Percentiles rank a stretch among this genome's conserved stretches.
phyloP scores from a whole-genome alignment of 371 early-diverging fungal species.

The Syncephalis fuscata region DNA sequence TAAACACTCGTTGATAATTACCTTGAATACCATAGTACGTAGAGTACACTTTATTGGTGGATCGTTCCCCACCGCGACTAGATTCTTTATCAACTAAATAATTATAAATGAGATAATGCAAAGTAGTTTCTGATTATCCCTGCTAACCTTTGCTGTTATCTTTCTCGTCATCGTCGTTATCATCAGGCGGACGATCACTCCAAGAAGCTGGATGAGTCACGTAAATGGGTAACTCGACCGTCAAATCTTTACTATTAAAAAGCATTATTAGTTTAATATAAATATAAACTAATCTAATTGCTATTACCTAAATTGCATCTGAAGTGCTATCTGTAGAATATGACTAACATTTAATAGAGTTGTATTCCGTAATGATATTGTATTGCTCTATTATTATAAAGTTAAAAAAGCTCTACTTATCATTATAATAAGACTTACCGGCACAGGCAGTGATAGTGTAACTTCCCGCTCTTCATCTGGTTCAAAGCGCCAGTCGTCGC shows the following conservation, averaged over 20 bases:
- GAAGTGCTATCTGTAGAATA: conserved; percentile 13
- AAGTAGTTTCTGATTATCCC: too few relatives aligned
- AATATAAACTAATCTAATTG: background rate
- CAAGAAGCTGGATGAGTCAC: conserved; percentile 17
- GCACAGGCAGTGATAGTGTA: background rate
- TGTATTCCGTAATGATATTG: conserved; percentile 10
- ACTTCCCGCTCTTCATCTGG: background rate
- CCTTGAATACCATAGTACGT: too few relatives aligned
- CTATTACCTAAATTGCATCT: conserved; percentile 10
- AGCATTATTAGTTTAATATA: background rate
- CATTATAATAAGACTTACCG: background rate
- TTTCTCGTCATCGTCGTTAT: background rate
- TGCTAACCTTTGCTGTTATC: too few relatives aligned
- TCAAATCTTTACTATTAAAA: conserved; percentile 9
- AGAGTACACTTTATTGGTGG: too few relatives aligned
- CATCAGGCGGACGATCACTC: conserved; percentile 14
- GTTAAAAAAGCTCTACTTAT: background rate
- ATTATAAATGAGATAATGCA: too few relatives aligned
- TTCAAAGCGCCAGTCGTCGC: background rate
- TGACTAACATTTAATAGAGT: conserved; percentile 11
- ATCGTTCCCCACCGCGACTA: too few relatives aligned
- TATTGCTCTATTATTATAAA: background rate
- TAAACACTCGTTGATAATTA: too few relatives aligned
- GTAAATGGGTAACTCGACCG: conserved; percentile 16
- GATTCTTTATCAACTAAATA: too few relatives aligned